These are phyloP conservation scores for Lentinus tigrinus DNA, from an alignment of 768 basidiomycete genomes.

Conservation along the genomic window DNA sequence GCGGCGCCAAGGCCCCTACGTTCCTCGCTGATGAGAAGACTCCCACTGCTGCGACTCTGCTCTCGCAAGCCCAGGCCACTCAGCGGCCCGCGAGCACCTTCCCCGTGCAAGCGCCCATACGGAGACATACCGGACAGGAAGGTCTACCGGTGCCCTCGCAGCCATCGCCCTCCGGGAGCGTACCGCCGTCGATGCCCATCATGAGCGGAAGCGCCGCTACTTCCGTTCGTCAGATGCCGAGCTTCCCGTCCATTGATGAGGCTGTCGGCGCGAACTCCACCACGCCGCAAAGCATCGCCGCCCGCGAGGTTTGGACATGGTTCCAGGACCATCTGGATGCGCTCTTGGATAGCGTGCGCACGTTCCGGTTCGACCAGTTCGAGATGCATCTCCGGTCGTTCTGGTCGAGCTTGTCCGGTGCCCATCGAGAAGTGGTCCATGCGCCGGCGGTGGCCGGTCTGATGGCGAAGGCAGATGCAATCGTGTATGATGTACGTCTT, in stretches of 20 bases:
- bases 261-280: slow-evolving; percentile 73
- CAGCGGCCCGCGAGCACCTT: slow-evolving; percentile 57
- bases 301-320: slow-evolving; percentile 87
- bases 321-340: slow-evolving; percentile 90
- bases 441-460: slow-evolving; percentile 85
- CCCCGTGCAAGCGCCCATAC: slow-evolving; percentile 73
- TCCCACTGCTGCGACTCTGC: slow-evolving; percentile 73
- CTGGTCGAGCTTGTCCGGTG: slow-evolving; percentile 73
- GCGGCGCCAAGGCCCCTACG: slow-evolving; percentile 55
- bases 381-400: slow-evolving; percentile 85
- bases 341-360: slow-evolving; percentile 72
- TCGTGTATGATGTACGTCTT: slow-evolving; percentile 81
- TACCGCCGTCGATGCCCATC: slow-evolving; percentile 43
- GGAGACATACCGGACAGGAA: slow-evolving; percentile 61
- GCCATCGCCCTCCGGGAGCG: slow-evolving; percentile 44
- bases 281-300: slow-evolving; percentile 75
- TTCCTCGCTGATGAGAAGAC: slow-evolving; percentile 76
- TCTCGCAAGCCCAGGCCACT: slow-evolving; percentile 75
- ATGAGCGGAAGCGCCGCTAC: slow-evolving; percentile 46
- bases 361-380: slow-evolving; percentile 86
- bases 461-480: slow-evolving; percentile 88
- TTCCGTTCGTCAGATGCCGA: slow-evolving; percentile 74
- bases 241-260: slow-evolving; percentile 86
- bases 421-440: slow-evolving; percentile 85
- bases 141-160: slow-evolving; percentile 51